Conservation (phyloP, 2,329 filamentous ascomycete species). For the Neonectria hederae region DNA sequence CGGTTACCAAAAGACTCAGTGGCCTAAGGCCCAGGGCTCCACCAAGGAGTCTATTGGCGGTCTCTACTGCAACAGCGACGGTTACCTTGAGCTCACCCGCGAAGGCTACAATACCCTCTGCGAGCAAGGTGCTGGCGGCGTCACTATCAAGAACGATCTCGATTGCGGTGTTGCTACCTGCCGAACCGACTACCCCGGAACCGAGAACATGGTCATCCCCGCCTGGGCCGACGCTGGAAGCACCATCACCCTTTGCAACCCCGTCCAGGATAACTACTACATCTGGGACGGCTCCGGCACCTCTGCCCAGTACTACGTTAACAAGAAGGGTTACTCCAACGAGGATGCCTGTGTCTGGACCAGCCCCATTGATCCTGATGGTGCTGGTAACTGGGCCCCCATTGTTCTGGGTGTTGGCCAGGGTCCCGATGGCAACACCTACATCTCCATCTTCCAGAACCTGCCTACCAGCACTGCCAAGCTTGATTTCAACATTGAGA, state of each 20-base stretch:
- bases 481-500: constrained; percentile 82
- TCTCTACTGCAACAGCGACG: constrained; percentile 77
- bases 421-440: constrained; percentile 71
- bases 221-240: constrained; percentile 69
- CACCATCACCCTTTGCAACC: constrained; percentile 75
- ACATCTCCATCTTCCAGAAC: constrained; percentile 87
- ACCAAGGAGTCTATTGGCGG: constrained; percentile 90
- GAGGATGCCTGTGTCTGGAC: constrained; percentile 81
- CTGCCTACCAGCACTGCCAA: constrained; percentile 73
- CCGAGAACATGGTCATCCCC: constrained; percentile 87
- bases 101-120: constrained; percentile 75
- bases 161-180: constrained; percentile 75
- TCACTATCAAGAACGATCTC: constrained; percentile 81
- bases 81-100: constrained; percentile 83
- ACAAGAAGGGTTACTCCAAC: constrained; percentile 76
- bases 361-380: constrained; percentile 57
- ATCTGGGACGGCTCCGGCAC: constrained; percentile 78
- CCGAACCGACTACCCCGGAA: constrained; percentile 96
- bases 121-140: constrained; percentile 73
- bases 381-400: constrained; percentile 86
- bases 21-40: constrained; percentile 79
- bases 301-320: constrained; percentile 96
- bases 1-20: constrained; percentile 93
- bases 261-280: constrained; percentile 78
- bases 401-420: constrained; percentile 85